Evolutionary conservation across 2,329 filamentous ascomycete genomes (phyloP).

Genomic region (Aureobasidium musti): DNA sequence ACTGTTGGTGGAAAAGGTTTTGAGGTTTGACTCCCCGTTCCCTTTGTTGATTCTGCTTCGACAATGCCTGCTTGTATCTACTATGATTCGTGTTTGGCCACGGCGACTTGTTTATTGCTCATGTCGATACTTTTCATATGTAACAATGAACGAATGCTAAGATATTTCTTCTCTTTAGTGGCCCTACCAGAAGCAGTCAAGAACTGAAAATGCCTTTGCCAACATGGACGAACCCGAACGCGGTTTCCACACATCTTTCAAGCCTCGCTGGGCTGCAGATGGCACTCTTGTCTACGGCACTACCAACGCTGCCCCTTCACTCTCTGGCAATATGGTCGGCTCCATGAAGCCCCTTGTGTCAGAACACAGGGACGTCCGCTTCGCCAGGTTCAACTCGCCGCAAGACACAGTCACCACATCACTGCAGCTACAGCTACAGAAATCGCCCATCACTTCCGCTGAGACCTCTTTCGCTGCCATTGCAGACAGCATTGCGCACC

Average conservation of each 20-base stretch:
- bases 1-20: slow-evolving; percentile 64
- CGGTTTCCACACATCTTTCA: slow-evolving; percentile 70
- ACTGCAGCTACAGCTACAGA: slow-evolving; percentile 58
- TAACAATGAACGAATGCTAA: slow-evolving; percentile 45
- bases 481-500: slow-evolving; percentile 40
- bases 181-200: slow-evolving; percentile 79
- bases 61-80: slow-evolving; percentile 5
- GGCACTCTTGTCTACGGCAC: slow-evolving; percentile 70
- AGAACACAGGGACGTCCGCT: slow-evolving; percentile 64
- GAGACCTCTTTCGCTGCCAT: slow-evolving; percentile 51
- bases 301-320: slow-evolving; percentile 44
- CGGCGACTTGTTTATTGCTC: neutral
- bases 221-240: slow-evolving; percentile 65
- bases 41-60: neutral
- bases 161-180: slow-evolving; percentile 61
- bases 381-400: slow-evolving; percentile 62
- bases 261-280: slow-evolving; percentile 75
- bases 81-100: neutral
- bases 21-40: slow-evolving; percentile 75
- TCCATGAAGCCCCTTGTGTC: slow-evolving; percentile 62
- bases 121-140: slow-evolving; percentile 25
- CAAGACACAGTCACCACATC: slow-evolving; percentile 35
- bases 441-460: slow-evolving; percentile 33
- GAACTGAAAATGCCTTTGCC: slow-evolving; percentile 64
- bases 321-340: slow-evolving; percentile 55